Base-by-base conservation (phyloP, 2,329 filamentous ascomycete genomes). In the Alternaria sp. region DNA sequence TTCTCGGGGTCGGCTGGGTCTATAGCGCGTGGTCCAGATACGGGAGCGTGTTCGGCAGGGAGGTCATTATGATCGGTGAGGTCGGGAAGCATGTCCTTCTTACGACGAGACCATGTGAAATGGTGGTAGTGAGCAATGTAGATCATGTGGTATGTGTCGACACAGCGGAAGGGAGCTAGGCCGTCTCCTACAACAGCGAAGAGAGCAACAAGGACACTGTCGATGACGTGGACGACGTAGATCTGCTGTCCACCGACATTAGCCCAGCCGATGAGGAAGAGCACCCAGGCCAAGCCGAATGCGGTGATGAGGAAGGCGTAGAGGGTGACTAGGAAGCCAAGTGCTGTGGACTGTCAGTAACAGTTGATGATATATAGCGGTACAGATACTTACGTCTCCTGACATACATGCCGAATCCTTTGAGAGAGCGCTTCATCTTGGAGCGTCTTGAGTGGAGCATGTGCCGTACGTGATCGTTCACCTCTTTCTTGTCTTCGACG, bases 181-280 rank as follows among this genome's bases (percentile, higher is more conserved):
- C 89, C 78, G 15, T 89, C 89, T 1, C 89, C 89, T 6, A 90
- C 82, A 4, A 89, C 77, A 3, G 88, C 90, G 70, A 91, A 91
- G 11, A 87, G 74, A 1, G 88, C 88, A 4, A 89, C 89, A 1
- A 91, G 79, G 0, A 86, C 75, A 10, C 87, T 88, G 73, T 91
- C 86, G 19, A 83, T 80, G 17, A 86, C 75, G 66, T 89, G 84
- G 15, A 84, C 79, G 3, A 85, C 81, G 15, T 83, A 95, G 4
- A 88, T 81, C 76, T 95, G 91, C 70, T 86, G 84, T 28, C 88
- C 87, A 19, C 91, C 92, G 19, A 95, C 90, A 67, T 93, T 93
- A 75, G 96, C 92, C 93, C 93, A 96, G 51, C 87, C 92, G 76
- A 97, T 97, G 58, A 96, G 83, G 80, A 95, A 96, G n/a, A 96